phyloP scores from a whole-genome alignment of 1,139 yeast species.

The Wickerhamomyces sp. region DNA sequence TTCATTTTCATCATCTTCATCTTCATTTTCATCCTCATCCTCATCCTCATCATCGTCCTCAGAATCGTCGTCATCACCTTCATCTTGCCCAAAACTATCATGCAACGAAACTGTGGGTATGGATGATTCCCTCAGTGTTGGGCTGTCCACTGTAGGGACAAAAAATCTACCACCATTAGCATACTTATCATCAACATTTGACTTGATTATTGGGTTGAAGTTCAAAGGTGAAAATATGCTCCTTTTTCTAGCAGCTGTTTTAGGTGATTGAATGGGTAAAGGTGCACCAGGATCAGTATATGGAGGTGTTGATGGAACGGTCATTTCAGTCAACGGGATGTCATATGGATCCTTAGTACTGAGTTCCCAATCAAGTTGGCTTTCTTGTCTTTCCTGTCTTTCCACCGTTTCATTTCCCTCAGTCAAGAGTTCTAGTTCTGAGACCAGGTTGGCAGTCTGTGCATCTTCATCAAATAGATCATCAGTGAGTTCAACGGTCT shows the following conservation, averaged over 20 bases:
- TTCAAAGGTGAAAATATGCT: conserved; percentile 77
- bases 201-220: conserved; percentile 73
- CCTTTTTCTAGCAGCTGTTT: conserved; percentile 29
- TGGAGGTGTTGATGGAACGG: conserved; percentile 42
- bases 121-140: conserved; percentile 9
- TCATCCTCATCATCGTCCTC: conserved; percentile 18
- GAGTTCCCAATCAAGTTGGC: neutral
- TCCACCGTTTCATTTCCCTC: conserved; percentile 5
- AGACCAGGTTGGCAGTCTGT: conserved; percentile 12
- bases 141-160: conserved; percentile 32
- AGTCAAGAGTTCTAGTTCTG: conserved; percentile 15
- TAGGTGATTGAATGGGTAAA: conserved; percentile 62
- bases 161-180: conserved; percentile 84
- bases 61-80: conserved; percentile 21
- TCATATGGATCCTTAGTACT: conserved; percentile 27
- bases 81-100: conserved; percentile 26
- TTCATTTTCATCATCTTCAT: conserved; percentile 8
- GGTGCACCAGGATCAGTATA: conserved; percentile 85
- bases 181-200: conserved; percentile 75
- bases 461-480: conserved; percentile 10
- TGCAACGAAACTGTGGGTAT: conserved; percentile 11
- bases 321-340: conserved; percentile 57
- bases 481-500: conserved; percentile 3
- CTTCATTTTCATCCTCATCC: conserved; percentile 23
- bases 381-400: neutral